phyloP scores from a whole-genome alignment of 768 basidiomycete species.

The Macrocybe gigantea region DNA sequence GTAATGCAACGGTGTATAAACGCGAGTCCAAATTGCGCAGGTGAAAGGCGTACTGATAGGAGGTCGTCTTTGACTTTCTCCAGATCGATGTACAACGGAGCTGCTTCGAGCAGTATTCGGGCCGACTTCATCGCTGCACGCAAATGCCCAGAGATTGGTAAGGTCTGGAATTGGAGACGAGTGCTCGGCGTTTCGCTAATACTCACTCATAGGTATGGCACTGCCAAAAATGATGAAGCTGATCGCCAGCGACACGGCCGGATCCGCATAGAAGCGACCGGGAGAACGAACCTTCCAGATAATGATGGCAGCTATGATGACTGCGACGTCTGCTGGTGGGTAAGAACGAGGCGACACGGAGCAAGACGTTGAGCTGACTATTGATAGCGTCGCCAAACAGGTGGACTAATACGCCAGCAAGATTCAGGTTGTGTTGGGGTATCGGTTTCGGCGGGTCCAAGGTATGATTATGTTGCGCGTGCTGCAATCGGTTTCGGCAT shows the following conservation, averaged over 20 bases:
- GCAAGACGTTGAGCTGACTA: constrained; percentile 24
- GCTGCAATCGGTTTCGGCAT: constrained; percentile 19
- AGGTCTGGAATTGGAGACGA: too few species aligned
- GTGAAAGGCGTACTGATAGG: constrained; percentile 25
- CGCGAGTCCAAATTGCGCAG: constrained; percentile 10
- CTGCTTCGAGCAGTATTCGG: constrained; percentile 46
- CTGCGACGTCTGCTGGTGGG: constrained; percentile 38
- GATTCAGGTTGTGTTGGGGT: constrained; percentile 36
- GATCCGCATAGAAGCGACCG: constrained; percentile 47
- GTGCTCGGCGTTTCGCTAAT: too few species aligned
- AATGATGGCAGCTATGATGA: constrained; percentile 44
- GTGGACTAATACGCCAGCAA: constrained; percentile 45
- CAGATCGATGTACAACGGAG: constrained; percentile 44
- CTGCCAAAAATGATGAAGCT: constrained; percentile 47
- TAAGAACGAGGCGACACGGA: background rate
- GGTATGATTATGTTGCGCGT: constrained; percentile 45
- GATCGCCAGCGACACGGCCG: constrained; percentile 43
- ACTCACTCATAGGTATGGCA: constrained; percentile 44
- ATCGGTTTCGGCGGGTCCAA: constrained; percentile 26
- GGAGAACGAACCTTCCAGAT: constrained; percentile 42
- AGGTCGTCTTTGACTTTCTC: constrained; percentile 44
- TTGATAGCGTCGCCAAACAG: constrained; percentile 49
- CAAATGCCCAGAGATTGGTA: background rate
- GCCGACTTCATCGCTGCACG: constrained; percentile 36
- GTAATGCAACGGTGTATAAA: background rate